Evolutionary conservation across 2,329 filamentous ascomycete genomes (phyloP).

Genomic region (Aschersonia sp.): DNA sequence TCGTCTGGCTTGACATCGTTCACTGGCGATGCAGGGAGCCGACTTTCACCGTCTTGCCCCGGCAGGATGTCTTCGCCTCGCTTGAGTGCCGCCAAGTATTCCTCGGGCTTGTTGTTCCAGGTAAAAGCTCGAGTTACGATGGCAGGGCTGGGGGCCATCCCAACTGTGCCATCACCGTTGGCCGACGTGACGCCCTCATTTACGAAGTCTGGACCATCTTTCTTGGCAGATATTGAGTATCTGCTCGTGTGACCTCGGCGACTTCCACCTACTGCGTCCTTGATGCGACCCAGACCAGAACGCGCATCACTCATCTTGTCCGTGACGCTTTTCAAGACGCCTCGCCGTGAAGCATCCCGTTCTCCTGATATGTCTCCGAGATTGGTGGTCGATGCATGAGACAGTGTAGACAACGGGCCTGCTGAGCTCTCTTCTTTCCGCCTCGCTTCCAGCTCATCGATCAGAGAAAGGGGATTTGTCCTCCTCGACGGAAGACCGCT

Average conservation of each 20-base stretch:
- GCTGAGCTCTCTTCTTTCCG: slow-evolving; percentile 29
- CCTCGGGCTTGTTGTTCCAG: slow-evolving; percentile 50
- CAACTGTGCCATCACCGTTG: slow-evolving; percentile 7
- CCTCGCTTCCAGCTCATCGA: slow-evolving; percentile 34
- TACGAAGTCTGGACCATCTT: slow-evolving; percentile 30
- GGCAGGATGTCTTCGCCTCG: slow-evolving; percentile 18
- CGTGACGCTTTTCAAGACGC: slow-evolving; percentile 66
- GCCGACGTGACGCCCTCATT: slow-evolving; percentile 3
- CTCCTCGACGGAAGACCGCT: slow-evolving; percentile 27
- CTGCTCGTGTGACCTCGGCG: slow-evolving; percentile 37
- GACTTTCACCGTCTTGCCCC: slow-evolving; percentile 10
- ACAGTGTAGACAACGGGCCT: slow-evolving; percentile 25
- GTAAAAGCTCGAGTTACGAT: slow-evolving; percentile 38
- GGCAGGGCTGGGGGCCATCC: slow-evolving; percentile 20
- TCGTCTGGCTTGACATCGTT: slow-evolving; percentile 10
- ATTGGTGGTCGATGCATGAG: slow-evolving; percentile 30
- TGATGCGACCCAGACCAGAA: slow-evolving; percentile 71
- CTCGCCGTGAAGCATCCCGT: slow-evolving; percentile 45
- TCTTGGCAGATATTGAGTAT: slow-evolving; percentile 32
- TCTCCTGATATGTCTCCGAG: slow-evolving; percentile 33
- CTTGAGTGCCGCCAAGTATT: slow-evolving; percentile 32
- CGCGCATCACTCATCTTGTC: slow-evolving; percentile 68
- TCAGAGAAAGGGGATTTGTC: slow-evolving; percentile 33
- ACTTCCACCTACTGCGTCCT: slow-evolving; percentile 60
- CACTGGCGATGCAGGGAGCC: slow-evolving; percentile 13